Evolutionary conservation across 371 early-diverging fungal genomes (phyloP).

Genomic region (Fennellomyces sp.): DNA sequence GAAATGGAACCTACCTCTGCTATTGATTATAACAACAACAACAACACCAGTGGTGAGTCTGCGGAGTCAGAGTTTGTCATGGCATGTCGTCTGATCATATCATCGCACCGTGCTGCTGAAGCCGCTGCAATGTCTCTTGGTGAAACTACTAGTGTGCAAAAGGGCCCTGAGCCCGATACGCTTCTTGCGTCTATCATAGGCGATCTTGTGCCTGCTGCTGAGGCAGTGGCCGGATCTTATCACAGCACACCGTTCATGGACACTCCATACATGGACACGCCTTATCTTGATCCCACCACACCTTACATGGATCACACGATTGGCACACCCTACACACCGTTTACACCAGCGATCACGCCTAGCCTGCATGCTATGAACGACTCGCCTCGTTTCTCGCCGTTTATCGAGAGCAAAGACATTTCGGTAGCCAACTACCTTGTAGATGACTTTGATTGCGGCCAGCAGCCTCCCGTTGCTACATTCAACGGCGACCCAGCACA

Average conservation of each 20-base stretch:
- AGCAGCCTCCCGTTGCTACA: neutral
- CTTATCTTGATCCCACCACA: slow-evolving; percentile 35
- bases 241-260: slow-evolving; percentile 37
- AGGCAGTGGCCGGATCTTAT: slow-evolving; percentile 22
- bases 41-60: slow-evolving; percentile 18
- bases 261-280: slow-evolving; percentile 35
- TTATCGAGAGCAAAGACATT: slow-evolving; percentile 22
- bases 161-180: neutral
- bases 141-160: neutral
- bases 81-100: slow-evolving; percentile 21
- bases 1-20: slow-evolving; percentile 13
- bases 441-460: neutral
- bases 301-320: slow-evolving; percentile 32
- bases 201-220: slow-evolving; percentile 25
- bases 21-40: neutral
- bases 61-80: slow-evolving; percentile 12
- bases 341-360: slow-evolving; percentile 37
- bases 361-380: slow-evolving; percentile 22
- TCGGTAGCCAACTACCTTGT: slow-evolving; percentile 29
- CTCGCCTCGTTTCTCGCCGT: slow-evolving; percentile 27
- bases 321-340: slow-evolving; percentile 13
- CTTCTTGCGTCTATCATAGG: slow-evolving; percentile 19
- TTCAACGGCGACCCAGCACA: slow-evolving; percentile 19
- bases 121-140: slow-evolving; percentile 15
- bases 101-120: slow-evolving; percentile 15